These are phyloP conservation scores for Trichoderma gamsii DNA, from an alignment of 495 filamentous ascomycete genomes.

Conservation along the genomic window DNA sequence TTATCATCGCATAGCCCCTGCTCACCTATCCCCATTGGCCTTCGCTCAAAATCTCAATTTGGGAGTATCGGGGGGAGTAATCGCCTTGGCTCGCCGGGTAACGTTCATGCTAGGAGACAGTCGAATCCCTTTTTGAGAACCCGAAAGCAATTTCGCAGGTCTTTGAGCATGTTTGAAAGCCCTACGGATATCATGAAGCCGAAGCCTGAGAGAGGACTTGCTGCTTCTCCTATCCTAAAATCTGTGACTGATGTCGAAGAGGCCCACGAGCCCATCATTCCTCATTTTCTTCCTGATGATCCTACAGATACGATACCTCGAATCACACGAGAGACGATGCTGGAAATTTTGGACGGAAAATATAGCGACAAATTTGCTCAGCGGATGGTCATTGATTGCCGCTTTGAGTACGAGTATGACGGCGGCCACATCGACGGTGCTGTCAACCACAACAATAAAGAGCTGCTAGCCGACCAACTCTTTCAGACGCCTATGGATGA, in stretches of 20 bases:
- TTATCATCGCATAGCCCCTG: slow-evolving; percentile 51
- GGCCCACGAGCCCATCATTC: slow-evolving; percentile 63
- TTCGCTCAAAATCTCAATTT: slow-evolving; percentile 58
- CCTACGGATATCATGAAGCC: slow-evolving; percentile 77
- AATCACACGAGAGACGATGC: slow-evolving; percentile 71
- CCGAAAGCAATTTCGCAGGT: slow-evolving; percentile 81
- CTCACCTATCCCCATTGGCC: slow-evolving; percentile 40
- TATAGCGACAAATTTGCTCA: slow-evolving; percentile 68
- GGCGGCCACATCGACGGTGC: slow-evolving; percentile 92
- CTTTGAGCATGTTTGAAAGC: slow-evolving; percentile 95
- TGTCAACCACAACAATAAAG: slow-evolving; percentile 93
- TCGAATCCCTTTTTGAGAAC: slow-evolving; percentile 69
- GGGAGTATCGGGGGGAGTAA: slow-evolving; percentile 28
- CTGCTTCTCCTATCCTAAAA: slow-evolving; percentile 43
- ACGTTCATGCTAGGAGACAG: slow-evolving; percentile 60
- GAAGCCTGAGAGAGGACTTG: slow-evolving; percentile 45
- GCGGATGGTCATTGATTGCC: slow-evolving; percentile 85
- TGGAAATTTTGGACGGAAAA: slow-evolving; percentile 81
- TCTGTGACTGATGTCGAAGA: slow-evolving; percentile 71
- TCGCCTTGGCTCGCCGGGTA: slow-evolving; percentile 62
- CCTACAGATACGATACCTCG: slow-evolving; percentile 79
- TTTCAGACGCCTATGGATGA: slow-evolving; percentile 59
- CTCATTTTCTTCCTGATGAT: slow-evolving; percentile 77
- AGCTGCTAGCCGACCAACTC: slow-evolving; percentile 68
- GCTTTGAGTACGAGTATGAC: slow-evolving; percentile 97